These are phyloP conservation scores for Rhodotorula kratochvilovae DNA, from an alignment of 768 basidiomycete species.

Conservation along the genomic window DNA sequence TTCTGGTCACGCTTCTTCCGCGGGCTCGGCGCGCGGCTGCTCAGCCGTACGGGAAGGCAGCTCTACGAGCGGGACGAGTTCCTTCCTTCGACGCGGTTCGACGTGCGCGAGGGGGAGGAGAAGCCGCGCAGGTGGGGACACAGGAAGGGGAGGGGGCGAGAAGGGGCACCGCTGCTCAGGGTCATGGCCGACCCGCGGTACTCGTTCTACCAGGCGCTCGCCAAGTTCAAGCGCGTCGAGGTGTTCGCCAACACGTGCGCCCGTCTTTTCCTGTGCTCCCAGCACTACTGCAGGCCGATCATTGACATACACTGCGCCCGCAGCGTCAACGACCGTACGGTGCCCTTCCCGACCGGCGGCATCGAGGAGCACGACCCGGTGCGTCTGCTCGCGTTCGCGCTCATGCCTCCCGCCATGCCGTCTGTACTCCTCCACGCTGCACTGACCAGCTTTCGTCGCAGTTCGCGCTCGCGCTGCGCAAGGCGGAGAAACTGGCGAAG, in stretches of 20 bases:
- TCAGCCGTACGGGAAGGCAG: slow-evolving; percentile 75
- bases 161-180: slow-evolving; percentile 65
- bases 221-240: slow-evolving; percentile 62
- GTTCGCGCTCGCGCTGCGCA: slow-evolving; percentile 30
- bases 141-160: slow-evolving; percentile 49
- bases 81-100: slow-evolving; percentile 19
- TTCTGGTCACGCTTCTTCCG: slow-evolving; percentile 57
- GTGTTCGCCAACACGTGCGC: slow-evolving; percentile 78
- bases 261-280: background rate
- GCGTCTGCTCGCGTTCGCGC: no score
- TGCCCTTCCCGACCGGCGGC: slow-evolving; percentile 73
- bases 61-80: slow-evolving; percentile 69
- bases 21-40: slow-evolving; percentile 59
- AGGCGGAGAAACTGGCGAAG: slow-evolving; percentile 38
- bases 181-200: slow-evolving; percentile 75
- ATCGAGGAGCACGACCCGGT: slow-evolving; percentile 62
- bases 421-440: no score
- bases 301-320: no score
- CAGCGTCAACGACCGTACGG: slow-evolving; percentile 59
- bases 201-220: slow-evolving; percentile 67
- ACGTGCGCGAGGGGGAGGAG: background rate
- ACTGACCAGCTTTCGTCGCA: no score
- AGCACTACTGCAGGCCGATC: background rate
- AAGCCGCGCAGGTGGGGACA: background rate
- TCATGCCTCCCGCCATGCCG: no score